Conservation (phyloP, 2,329 filamentous ascomycete genomes). For the Aureobasidium zeae region DNA sequence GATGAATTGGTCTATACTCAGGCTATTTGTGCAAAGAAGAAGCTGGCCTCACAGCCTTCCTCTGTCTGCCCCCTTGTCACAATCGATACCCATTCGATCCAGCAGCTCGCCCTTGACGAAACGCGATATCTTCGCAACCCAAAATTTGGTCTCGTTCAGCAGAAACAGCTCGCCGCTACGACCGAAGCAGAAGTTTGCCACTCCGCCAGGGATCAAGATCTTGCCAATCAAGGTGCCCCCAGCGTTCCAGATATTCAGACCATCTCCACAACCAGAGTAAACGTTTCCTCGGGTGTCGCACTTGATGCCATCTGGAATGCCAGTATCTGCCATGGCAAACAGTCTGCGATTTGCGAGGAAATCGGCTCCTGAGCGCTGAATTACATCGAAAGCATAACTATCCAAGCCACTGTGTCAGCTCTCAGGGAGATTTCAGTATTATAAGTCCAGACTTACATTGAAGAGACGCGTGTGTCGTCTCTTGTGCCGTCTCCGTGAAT, state of each 20-base stretch:
- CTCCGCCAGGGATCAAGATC: slow-evolving; percentile 41
- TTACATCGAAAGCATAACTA: slow-evolving; percentile 25
- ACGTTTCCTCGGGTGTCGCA: slow-evolving; percentile 18
- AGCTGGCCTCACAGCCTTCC: no score
- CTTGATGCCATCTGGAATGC: slow-evolving; percentile 18
- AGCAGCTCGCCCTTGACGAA: slow-evolving; percentile 14
- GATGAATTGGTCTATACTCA: no score
- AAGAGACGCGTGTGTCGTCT: slow-evolving; percentile 37
- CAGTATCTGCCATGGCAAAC: slow-evolving; percentile 16
- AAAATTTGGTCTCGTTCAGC: slow-evolving; percentile 31
- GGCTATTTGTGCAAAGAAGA: no score
- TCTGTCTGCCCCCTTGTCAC: no score
- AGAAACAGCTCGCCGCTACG: slow-evolving; percentile 36
- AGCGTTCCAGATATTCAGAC: slow-evolving; percentile 17
- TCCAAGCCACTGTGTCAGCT: slow-evolving; percentile 3
- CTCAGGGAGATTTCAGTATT: no score
- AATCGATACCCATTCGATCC: slow-evolving; percentile 6
- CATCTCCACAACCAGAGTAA: slow-evolving; percentile 18
- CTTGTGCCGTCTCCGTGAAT: slow-evolving; percentile 32
- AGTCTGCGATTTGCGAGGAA: slow-evolving; percentile 18
- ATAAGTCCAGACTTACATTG: slow-evolving; percentile 37
- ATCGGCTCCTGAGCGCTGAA: slow-evolving; percentile 19
- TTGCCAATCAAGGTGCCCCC: slow-evolving; percentile 19
- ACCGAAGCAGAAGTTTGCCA: slow-evolving; percentile 29
- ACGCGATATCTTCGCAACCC: slow-evolving; percentile 3